Conservation (phyloP, 2,329 filamentous ascomycete genomes). For the Phialophora verrucosa region DNA sequence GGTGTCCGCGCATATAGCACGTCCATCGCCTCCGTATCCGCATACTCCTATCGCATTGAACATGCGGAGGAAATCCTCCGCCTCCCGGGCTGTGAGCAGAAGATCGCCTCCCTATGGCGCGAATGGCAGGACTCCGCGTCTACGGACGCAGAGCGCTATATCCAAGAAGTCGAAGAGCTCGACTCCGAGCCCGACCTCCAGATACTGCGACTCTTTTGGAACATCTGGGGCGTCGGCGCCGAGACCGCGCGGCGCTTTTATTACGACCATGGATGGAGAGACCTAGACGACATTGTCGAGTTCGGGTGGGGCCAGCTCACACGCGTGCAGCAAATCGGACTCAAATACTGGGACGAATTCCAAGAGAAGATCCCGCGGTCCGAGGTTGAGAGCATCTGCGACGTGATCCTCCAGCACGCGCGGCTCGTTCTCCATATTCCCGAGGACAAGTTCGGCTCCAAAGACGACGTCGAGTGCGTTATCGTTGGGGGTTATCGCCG, state of each 20-base stretch:
- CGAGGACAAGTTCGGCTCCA: slow-evolving; percentile 41
- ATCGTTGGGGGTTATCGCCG: slow-evolving; percentile 83
- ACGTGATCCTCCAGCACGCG: slow-evolving; percentile 69
- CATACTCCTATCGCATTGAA: slow-evolving; percentile 71
- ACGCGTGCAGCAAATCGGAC: slow-evolving; percentile 86
- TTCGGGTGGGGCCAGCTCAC: slow-evolving; percentile 76
- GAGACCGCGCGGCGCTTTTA: slow-evolving; percentile 83
- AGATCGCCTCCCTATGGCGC: slow-evolving; percentile 76
- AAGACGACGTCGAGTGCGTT: slow-evolving; percentile 60
- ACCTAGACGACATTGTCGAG: slow-evolving; percentile 85
- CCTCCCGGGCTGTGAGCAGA: slow-evolving; percentile 80
- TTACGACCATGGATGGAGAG: slow-evolving; percentile 74
- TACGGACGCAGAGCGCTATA: slow-evolving; percentile 53
- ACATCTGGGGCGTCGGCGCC: slow-evolving; percentile 91
- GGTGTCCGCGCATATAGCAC: slow-evolving; percentile 86
- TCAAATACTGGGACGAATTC: slow-evolving; percentile 94
- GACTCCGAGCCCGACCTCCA: slow-evolving; percentile 68
- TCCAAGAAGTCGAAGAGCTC: slow-evolving; percentile 69
- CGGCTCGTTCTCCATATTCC: slow-evolving; percentile 26
- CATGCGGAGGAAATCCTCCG: slow-evolving; percentile 51
- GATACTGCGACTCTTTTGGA: slow-evolving; percentile 72
- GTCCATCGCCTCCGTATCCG: slow-evolving; percentile 79
- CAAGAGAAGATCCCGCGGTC: slow-evolving; percentile 69
- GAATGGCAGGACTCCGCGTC: slow-evolving; percentile 68
- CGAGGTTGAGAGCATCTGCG: slow-evolving; percentile 74